Evolutionary conservation across 768 basidiomycete genomes (phyloP).

Genomic region (Pulveroboletus sp.): DNA sequence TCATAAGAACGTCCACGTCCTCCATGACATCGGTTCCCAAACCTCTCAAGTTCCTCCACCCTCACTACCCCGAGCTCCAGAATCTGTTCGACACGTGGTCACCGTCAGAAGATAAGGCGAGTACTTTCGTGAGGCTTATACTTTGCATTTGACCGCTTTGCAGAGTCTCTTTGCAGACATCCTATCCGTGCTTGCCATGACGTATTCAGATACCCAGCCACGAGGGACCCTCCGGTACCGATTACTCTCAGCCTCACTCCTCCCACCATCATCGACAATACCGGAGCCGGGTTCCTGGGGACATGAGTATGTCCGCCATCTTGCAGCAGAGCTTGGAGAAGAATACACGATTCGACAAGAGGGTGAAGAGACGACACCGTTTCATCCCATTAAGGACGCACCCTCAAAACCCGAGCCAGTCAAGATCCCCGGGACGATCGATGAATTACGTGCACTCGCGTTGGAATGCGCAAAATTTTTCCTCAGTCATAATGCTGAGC

Average conservation of each 20-base stretch:
- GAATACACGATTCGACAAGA: slow-evolving; percentile 78
- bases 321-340: slow-evolving; percentile 94
- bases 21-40: slow-evolving; percentile 99
- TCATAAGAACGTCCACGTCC: slow-evolving; percentile 94
- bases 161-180: slow-evolving; percentile 96
- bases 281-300: slow-evolving; percentile 97
- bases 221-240: slow-evolving; percentile 95
- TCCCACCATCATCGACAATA: slow-evolving; percentile 61
- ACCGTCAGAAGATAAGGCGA: slow-evolving; percentile 66
- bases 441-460: slow-evolving; percentile 75
- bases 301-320: slow-evolving; percentile 96
- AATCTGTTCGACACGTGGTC: slow-evolving; percentile 80
- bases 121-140: neutral
- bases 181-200: slow-evolving; percentile 98
- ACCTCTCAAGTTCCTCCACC: slow-evolving; percentile 96
- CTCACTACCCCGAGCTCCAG: slow-evolving; percentile 87
- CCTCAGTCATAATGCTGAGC: slow-evolving; percentile 92
- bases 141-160: neutral
- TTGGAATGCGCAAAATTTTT: slow-evolving; percentile 88
- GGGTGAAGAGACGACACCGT: slow-evolving; percentile 35
- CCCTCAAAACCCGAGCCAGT: slow-evolving; percentile 32
- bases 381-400: slow-evolving; percentile 27
- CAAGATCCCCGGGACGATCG: slow-evolving; percentile 50
- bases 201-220: slow-evolving; percentile 96
- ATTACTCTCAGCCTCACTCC: slow-evolving; percentile 72